Conservation (phyloP, 352 stramenopile species). For the Phytophthora foliorum region DNA sequence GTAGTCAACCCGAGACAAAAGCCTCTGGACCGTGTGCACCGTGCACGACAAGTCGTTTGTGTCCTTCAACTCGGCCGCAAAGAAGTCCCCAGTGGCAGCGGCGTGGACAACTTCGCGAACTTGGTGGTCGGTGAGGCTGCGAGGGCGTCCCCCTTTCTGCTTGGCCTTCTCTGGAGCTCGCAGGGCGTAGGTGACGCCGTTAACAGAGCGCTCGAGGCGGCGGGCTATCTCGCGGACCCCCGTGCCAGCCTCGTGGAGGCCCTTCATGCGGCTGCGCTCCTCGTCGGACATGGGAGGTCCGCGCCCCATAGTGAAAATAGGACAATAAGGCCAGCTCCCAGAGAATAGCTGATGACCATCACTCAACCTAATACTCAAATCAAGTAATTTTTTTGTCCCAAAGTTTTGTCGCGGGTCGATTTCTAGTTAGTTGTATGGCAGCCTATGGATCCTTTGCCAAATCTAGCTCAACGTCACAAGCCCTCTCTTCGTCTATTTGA, state of each 20-base stretch:
- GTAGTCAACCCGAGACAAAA: constrained; percentile 1
- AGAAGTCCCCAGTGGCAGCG: neutral
- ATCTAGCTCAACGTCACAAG: too few relatives aligned
- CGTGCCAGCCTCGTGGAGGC: neutral
- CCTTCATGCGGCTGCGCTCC: constrained; percentile 10
- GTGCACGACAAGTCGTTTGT: neutral
- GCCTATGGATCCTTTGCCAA: too few relatives aligned
- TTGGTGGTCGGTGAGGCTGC: neutral
- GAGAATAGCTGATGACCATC: too few relatives aligned
- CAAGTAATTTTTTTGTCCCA: too few relatives aligned
- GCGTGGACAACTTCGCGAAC: constrained; percentile 1
- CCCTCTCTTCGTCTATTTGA: too few relatives aligned
- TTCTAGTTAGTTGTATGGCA: too few relatives aligned
- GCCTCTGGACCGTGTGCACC: neutral
- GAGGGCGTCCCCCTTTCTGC: neutral
- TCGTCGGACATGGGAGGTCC: constrained; percentile 1
- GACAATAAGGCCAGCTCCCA: too few relatives aligned
- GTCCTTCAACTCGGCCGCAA: neutral
- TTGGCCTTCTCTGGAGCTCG: neutral
- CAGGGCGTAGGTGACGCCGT: constrained; percentile 1
- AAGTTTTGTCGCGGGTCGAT: too few relatives aligned
- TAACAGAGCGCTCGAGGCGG: neutral
- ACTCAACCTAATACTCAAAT: too few relatives aligned
- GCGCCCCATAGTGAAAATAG: constrained; percentile 10
- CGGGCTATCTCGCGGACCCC: constrained; percentile 1